Conservation (phyloP, 2,329 filamentous ascomycete species). For the Trichoderma atroviride region DNA sequence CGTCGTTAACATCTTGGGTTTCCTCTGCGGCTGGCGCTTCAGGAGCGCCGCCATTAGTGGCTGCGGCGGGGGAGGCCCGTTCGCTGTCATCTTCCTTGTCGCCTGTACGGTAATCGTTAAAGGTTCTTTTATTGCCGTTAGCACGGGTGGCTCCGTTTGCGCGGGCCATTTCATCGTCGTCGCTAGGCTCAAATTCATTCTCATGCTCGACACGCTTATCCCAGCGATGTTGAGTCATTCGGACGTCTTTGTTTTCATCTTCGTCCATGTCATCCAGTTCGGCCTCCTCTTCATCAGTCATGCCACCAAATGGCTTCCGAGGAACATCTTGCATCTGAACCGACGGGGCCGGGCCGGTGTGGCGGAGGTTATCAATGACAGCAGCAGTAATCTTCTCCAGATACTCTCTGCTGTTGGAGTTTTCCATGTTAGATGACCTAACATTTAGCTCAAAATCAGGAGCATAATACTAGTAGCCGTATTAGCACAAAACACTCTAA, state of each 20-base stretch:
- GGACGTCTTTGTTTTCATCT: conserved; percentile 81
- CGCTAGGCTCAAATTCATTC: conserved; percentile 83
- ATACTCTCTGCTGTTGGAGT: conserved; percentile 82
- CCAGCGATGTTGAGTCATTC: conserved; percentile 79
- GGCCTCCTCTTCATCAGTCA: conserved; percentile 68
- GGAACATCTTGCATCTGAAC: conserved; percentile 85
- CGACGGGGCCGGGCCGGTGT: conserved; percentile 82
- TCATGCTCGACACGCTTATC: conserved; percentile 77
- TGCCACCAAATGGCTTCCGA: conserved; percentile 61
- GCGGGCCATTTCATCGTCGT: conserved; percentile 79
- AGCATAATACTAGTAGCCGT: conserved; percentile 73
- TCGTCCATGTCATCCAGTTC: conserved; percentile 73
- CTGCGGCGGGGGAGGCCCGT: conserved; percentile 44
- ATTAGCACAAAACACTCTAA: conserved; percentile 31
- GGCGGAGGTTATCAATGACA: conserved; percentile 83
- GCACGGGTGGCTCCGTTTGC: conserved; percentile 69
- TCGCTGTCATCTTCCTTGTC: conserved; percentile 45
- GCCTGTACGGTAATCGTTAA: conserved; percentile 54
- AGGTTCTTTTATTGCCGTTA: conserved; percentile 53
- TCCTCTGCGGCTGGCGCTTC: conserved; percentile 39
- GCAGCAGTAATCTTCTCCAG: conserved; percentile 79
- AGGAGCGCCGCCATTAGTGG: conserved; percentile 36
- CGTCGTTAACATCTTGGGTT: conserved; percentile 43
- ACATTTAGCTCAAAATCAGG: conserved; percentile 91
- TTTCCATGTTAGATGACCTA: conserved; percentile 84